Evolutionary conservation across 2,329 filamentous ascomycete species (phyloP).

Genomic region (Trichothecium roseum): DNA sequence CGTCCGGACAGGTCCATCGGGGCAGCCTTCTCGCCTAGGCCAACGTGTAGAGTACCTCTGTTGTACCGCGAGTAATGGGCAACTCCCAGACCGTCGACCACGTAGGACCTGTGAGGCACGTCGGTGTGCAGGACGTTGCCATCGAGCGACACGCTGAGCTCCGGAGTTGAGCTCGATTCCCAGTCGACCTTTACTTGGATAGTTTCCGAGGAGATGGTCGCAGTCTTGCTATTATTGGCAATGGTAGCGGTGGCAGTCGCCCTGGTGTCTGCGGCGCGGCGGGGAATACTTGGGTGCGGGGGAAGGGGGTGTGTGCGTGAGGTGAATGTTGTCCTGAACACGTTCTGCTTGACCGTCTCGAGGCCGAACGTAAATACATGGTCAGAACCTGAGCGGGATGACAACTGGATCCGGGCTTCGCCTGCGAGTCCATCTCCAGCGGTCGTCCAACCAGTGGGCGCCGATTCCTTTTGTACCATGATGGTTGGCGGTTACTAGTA

Average conservation of each 20-base stretch:
- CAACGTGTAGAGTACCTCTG: conserved; percentile 53
- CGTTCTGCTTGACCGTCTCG: conserved; percentile 47
- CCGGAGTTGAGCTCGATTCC: no score
- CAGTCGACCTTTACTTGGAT: conserved; percentile 6
- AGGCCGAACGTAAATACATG: conserved; percentile 55
- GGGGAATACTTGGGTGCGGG: conserved; percentile 48
- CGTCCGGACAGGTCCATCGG: conserved; percentile 63
- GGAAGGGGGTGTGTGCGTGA: conserved; percentile 52
- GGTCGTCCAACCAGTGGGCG: no score
- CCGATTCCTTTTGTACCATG: no score
- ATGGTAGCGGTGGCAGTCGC: conserved; percentile 19
- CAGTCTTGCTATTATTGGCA: no score
- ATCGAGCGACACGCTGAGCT: no score
- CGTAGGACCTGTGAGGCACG: conserved; percentile 55
- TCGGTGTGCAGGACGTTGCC: no score
- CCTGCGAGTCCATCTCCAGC: no score
- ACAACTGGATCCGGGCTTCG: no score
- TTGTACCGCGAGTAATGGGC: conserved; percentile 57
- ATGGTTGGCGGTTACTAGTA: no score
- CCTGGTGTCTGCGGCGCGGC: conserved; percentile 19
- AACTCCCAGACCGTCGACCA: conserved; percentile 48
- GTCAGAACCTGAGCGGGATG: no score
- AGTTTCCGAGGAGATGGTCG: conserved; percentile 20
- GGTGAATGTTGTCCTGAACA: conserved; percentile 60
- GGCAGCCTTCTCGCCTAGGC: conserved; percentile 61